Conservation (phyloP, 345 rosid species). For the Eucalyptus fibrosa region DNA sequence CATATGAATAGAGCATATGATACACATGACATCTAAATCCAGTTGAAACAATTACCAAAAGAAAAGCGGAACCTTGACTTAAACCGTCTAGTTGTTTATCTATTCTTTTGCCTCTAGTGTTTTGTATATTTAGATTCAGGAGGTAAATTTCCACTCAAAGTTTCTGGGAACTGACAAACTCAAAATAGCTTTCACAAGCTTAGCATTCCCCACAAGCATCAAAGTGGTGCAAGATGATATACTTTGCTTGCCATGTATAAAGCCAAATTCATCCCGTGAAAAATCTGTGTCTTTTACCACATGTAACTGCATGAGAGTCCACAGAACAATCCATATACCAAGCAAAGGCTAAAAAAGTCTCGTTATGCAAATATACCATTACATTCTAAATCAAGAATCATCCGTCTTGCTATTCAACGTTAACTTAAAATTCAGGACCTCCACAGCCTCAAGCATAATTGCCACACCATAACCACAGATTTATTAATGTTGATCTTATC, state of each 20-base stretch:
- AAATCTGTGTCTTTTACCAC: not conserved
- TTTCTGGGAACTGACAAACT: not conserved
- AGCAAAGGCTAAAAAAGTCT: not conserved
- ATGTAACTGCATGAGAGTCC: not conserved
- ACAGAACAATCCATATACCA: not conserved
- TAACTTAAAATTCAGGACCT: too few relatives aligned
- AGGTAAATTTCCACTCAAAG: not conserved
- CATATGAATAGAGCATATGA: too few relatives aligned
- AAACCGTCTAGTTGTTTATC: not conserved
- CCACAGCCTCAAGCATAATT: not conserved
- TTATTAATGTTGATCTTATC: too few relatives aligned
- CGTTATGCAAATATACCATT: accelerated
- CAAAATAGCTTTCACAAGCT: not conserved
- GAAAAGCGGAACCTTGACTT: too few relatives aligned
- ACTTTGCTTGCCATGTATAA: not conserved
- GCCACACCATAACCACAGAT: too few relatives aligned
- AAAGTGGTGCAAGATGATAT: not conserved
- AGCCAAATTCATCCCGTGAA: not conserved
- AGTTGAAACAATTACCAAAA: accelerated
- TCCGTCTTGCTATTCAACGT: not conserved
- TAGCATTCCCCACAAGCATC: not conserved
- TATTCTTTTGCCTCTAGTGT: not conserved
- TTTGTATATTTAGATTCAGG: not conserved
- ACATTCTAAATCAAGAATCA: not conserved
- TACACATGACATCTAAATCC: too few relatives aligned